Evolutionary conservation across 306 rosid species (phyloP), one percentile per base, ranked within the genome.

Genomic region (Sicyos edulis): DNA sequence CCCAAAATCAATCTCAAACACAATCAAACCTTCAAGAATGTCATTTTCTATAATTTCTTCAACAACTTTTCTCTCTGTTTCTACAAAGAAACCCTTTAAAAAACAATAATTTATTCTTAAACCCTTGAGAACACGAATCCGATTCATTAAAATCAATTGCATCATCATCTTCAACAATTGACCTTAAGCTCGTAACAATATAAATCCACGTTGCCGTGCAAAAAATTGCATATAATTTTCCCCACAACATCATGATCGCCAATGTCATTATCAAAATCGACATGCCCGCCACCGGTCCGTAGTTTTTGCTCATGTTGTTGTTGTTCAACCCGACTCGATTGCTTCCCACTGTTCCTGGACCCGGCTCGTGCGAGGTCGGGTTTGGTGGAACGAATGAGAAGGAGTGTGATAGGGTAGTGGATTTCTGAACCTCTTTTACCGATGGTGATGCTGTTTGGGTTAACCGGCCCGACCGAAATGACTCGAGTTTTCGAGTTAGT

Each of bases 241-340:
- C 75, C 75, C 75, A 72, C 16, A 56, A 4, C 10, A 72, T 11
- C 75, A 72, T 72, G 2, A 72, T 72, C 14, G 42, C 14, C 45
- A 72, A 37, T 4, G 54, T 72, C 12, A 72, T 20, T 4, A 72
- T 55, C 20, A 72, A 8, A 29, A 72, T 13, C 10, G 67, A 55
- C 34, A 72, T 20, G 16, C 42, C 75, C 17, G 21, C 13, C 8
- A 2, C 21, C 7, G 66, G 16, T 16, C n/a, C 13, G 16, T 42
- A 20, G 15, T 6, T 14, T 10, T 56, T 57, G 10, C 52, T 34
- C 29, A 2, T 4, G 1, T 20, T 3, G 1, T 11, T 1, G 40
- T 21, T 10, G 4, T 2, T 44, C 16, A 42, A 42, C 22, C 40
- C 14, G 4, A 37, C 45, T 0, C 15, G 68, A 2, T 3, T 37